Conservation (phyloP, 768 basidiomycete species). For the Trametopsis cervina region DNA sequence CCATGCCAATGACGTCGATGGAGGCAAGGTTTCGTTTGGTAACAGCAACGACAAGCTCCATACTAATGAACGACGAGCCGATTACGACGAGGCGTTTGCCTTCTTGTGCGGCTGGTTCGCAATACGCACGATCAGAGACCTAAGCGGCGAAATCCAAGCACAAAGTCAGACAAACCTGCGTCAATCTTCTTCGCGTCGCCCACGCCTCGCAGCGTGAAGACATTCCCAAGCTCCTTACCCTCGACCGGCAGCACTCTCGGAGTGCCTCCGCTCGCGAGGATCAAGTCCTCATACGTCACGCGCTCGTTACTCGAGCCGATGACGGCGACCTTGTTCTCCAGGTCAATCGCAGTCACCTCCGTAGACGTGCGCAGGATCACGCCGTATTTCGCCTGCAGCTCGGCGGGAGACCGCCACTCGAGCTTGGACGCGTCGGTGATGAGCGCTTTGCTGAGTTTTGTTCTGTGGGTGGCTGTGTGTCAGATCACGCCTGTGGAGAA, state of each 20-base stretch:
- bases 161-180: constrained; percentile 37
- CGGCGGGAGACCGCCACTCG: constrained; percentile 63
- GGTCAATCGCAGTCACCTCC: constrained; percentile 68
- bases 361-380: constrained; percentile 57
- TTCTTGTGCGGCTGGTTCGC: constrained; percentile 52
- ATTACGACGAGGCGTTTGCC: constrained; percentile 76
- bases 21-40: constrained; percentile 70
- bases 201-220: constrained; percentile 67
- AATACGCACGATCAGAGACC: background rate
- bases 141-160: no score
- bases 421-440: constrained; percentile 74
- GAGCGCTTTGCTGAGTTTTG: constrained; percentile 85
- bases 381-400: constrained; percentile 69
- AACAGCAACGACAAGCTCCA: constrained; percentile 83
- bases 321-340: constrained; percentile 52
- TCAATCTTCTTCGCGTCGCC: constrained; percentile 68
- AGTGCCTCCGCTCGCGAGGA: constrained; percentile 71
- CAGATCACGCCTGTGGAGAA: background rate
- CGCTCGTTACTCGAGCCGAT: constrained; percentile 53
- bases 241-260: constrained; percentile 74
- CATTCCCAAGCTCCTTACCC: constrained; percentile 66
- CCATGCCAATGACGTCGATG: constrained; percentile 81
- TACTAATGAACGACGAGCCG: constrained; percentile 86
- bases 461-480: constrained; percentile 36
- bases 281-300: constrained; percentile 65